A percentile compares a stretch with the other conserved stretches of the same genome.
Conservation (phyloP, 805 yeast genomes). For the Ogataea minuta region DNA sequence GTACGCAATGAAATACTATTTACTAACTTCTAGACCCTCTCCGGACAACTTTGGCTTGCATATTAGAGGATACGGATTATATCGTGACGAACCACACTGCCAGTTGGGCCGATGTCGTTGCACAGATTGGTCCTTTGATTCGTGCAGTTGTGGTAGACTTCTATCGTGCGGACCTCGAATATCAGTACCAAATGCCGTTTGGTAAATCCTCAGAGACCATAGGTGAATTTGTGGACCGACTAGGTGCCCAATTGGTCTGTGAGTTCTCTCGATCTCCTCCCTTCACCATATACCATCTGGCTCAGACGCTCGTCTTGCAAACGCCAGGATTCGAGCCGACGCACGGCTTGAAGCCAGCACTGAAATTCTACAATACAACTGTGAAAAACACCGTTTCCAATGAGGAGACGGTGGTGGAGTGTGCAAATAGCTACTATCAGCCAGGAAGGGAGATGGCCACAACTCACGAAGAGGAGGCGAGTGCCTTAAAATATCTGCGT, state of each 20-base stretch:
- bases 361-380: conserved; percentile 15
- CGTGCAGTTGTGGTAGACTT: conserved; percentile 9
- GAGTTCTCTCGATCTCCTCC: conserved; percentile 30
- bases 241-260: conserved; percentile 9
- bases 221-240: conserved; percentile 13
- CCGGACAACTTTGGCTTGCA: conserved; percentile 10
- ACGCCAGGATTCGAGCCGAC: conserved; percentile 16
- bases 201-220: conserved; percentile 15
- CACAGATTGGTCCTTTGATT: conserved; percentile 12
- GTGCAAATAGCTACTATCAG: conserved; percentile 17
- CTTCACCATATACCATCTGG: conserved; percentile 28
- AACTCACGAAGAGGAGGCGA: conserved; percentile 10
- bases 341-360: not conserved
- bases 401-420: conserved; percentile 16
- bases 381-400: conserved; percentile 18
- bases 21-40: conserved; percentile 12
- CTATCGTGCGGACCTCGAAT: conserved; percentile 20
- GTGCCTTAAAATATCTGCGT: conserved; percentile 27
- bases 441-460: not conserved
- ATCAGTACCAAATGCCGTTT: conserved; percentile 15
- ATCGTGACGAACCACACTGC: conserved; percentile 15
- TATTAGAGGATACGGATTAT: conserved; percentile 20
- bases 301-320: conserved; percentile 14
- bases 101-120: conserved; percentile 18
- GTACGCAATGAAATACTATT: not conserved